Evolutionary conservation across 139 green algal species (phyloP), one percentile per base, ranked within the genome.

Genomic region (Haematococcus lacustris): DNA sequence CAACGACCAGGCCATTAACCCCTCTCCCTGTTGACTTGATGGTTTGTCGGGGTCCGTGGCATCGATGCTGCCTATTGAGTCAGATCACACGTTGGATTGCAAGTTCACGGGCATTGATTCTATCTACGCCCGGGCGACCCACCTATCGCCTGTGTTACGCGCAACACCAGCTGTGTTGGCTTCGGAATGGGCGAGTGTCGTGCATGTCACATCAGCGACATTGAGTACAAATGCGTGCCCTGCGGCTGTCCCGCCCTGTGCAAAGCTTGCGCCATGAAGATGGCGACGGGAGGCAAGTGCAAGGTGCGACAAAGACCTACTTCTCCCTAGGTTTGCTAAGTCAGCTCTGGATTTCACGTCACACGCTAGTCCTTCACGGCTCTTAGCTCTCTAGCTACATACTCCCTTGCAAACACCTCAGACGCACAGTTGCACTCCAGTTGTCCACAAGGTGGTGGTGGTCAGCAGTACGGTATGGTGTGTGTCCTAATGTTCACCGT

Each of bases 251-350:
- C 63, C n/a, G 32, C 30, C 35, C 35, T 69, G 37, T 69, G 63
- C 35, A 69, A 50, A 13, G 63, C 35, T 32, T 69, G 63, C 32
- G 63, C 63, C 6, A 69, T 69, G 63, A 69, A 69, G 32, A 51
- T 69, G 63, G 63, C 63, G 4, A 69, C 63, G 3, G 63, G 63
- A 25, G 63, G 63, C 63, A 69, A 69, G 63, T 69, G 63, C 37
- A 69, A 69, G 63, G 63, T 69, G 35, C 3, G 51, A n/a, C 5
- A 28, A 25, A 62, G 34, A 21, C 32, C 30, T 40, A 30, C 53
- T 26, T 64, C 21, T 57, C 47, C 21, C 47, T 28, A 57, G 13
- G 21, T 13, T 21, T 57, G 13, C 47, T 21, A 57, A 57, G 47
- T 57, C 47, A 57, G 47, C 47, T 28, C 21, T 57, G 13, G 13